Conservation (phyloP, 202 grass and related monocot genomes). For the Carex sylvatica region DNA sequence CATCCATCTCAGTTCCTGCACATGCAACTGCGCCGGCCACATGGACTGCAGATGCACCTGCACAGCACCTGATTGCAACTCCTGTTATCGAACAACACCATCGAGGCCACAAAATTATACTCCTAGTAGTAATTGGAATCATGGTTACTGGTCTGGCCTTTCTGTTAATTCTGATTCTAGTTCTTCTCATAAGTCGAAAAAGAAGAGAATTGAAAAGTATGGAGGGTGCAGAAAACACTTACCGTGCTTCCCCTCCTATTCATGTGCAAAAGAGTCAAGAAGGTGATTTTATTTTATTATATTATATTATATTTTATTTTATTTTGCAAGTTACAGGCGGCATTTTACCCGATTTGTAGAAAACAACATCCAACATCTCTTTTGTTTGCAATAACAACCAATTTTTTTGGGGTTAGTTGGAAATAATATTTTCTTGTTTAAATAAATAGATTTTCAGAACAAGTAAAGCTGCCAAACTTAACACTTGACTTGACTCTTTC, state of each 20-base stretch:
- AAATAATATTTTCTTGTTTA: not conserved
- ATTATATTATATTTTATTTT: slow-evolving; percentile 24
- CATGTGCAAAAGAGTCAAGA: slow-evolving; percentile 54
- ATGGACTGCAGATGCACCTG: slow-evolving; percentile 48
- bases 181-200: slow-evolving; percentile 83
- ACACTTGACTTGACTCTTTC: not conserved
- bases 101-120: slow-evolving; percentile 41
- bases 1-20: slow-evolving; percentile 27
- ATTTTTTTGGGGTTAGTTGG: not conserved
- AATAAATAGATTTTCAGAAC: not conserved
- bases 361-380: not conserved
- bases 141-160: slow-evolving; percentile 63
- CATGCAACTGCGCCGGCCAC: slow-evolving; percentile 63
- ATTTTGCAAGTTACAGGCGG: not conserved
- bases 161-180: slow-evolving; percentile 65
- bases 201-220: slow-evolving; percentile 68
- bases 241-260: slow-evolving; percentile 37
- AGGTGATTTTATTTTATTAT: slow-evolving; percentile 47
- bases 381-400: not conserved
- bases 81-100: slow-evolving; percentile 51
- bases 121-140: slow-evolving; percentile 64
- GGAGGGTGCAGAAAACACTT: slow-evolving; percentile 37
- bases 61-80: slow-evolving; percentile 36
- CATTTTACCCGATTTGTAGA: not conserved
- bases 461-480: not conserved